Evolutionary conservation across 805 yeast species (phyloP).

Genomic region (Candida germanica): DNA sequence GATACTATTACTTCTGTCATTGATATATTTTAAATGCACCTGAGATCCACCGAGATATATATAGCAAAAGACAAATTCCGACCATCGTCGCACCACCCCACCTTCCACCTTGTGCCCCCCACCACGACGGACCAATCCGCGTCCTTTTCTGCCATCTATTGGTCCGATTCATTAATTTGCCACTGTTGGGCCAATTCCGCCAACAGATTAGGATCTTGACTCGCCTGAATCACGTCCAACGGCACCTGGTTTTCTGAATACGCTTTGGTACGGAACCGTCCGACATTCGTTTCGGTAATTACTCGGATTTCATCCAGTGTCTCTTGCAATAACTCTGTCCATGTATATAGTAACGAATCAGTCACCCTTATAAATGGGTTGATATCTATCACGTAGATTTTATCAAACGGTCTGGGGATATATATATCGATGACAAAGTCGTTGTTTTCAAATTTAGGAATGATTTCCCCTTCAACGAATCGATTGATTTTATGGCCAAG

Average conservation of each 20-base stretch:
- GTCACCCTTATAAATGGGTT: slow-evolving; percentile 82
- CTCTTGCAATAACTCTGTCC: slow-evolving; percentile 66
- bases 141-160: too few relatives aligned
- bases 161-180: slow-evolving; percentile 15
- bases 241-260: slow-evolving; percentile 93
- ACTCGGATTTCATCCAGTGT: slow-evolving; percentile 52
- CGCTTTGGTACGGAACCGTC: slow-evolving; percentile 75
- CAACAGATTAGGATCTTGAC: slow-evolving; percentile 64
- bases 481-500: slow-evolving; percentile 10
- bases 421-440: slow-evolving; percentile 75
- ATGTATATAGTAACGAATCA: slow-evolving; percentile 73
- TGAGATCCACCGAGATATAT: background rate
- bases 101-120: too few relatives aligned
- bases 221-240: slow-evolving; percentile 82
- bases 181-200: slow-evolving; percentile 40
- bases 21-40: background rate
- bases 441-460: slow-evolving; percentile 19
- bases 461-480: slow-evolving; percentile 37
- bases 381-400: slow-evolving; percentile 73
- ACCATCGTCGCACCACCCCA: too few relatives aligned
- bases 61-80: background rate
- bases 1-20: slow-evolving; percentile 9
- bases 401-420: slow-evolving; percentile 68
- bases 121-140: too few relatives aligned
- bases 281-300: slow-evolving; percentile 64